Evolutionary conservation across 257 asterid species (phyloP).

Genomic region (Lavandula angustifolia): DNA sequence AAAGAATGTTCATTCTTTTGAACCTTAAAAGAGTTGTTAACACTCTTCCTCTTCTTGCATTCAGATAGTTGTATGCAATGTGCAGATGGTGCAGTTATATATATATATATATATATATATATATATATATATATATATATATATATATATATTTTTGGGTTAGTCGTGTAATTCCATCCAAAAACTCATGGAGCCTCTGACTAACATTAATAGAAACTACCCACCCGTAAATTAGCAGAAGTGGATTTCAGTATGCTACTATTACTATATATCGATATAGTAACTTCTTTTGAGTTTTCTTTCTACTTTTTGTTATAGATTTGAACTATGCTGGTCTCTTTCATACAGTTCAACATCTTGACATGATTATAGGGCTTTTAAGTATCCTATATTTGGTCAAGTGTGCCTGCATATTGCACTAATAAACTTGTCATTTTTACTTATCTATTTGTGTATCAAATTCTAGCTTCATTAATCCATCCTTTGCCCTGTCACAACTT

Average conservation of each 20-base stretch:
- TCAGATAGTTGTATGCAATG: not conserved
- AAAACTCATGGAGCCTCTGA: not conserved
- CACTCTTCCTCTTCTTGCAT: not conserved
- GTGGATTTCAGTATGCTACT: slow-evolving; percentile 13
- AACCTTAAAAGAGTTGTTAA: too few species aligned
- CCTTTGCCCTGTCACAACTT: not conserved
- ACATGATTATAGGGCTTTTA: not conserved
- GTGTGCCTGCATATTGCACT: not conserved
- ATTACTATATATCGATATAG: not conserved
- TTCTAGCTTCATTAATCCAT: not conserved
- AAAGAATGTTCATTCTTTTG: not conserved
- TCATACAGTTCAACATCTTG: not conserved
- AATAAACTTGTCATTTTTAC: not conserved
- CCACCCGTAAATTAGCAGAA: slow-evolving; percentile 1
- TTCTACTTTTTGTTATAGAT: not conserved
- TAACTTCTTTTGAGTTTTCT: not conserved
- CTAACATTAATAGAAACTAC: not conserved
- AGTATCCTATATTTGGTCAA: slow-evolving; percentile 9
- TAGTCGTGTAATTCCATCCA: not conserved
- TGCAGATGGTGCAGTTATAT: not conserved
- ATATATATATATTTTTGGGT: too few species aligned
- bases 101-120: too few species aligned
- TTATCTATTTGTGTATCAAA: slow-evolving; percentile 2
- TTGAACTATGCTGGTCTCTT: not conserved
- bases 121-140: too few species aligned